A percentile compares a stretch with the other conserved stretches of the same genome.
phyloP scores from a whole-genome alignment of 768 basidiomycete genomes.

The Tulasnella sp. region DNA sequence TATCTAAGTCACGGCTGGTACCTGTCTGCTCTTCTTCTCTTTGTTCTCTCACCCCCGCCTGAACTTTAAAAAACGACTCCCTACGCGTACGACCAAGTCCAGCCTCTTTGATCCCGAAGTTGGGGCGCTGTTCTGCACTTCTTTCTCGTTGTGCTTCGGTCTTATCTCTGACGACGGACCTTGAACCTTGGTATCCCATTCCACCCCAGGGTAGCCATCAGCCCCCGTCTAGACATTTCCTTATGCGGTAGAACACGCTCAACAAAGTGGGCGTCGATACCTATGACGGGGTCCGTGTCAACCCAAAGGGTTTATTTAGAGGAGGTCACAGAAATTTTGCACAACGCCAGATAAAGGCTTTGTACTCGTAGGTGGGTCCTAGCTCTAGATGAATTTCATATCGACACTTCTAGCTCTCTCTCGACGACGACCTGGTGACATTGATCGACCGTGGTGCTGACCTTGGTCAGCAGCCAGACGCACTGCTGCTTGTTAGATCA shows the following conservation, averaged over 20 bases:
- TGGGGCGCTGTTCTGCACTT: neutral
- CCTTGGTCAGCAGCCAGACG: neutral
- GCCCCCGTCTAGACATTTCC: neutral
- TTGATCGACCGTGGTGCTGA: neutral
- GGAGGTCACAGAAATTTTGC: neutral
- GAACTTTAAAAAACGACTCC: neutral
- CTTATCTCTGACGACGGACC: constrained; percentile 1
- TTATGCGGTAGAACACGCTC: neutral
- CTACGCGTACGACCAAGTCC: neutral
- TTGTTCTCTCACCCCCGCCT: neutral
- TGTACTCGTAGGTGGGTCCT: neutral
- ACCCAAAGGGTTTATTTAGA: neutral
- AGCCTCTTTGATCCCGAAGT: constrained; percentile 2
- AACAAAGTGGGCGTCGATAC: neutral
- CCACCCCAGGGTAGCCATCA: neutral
- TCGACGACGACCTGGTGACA: neutral
- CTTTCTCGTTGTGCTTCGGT: neutral
- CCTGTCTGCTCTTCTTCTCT: neutral
- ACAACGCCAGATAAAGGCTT: neutral
- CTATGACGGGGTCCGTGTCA: constrained; percentile 2
- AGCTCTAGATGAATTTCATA: neutral
- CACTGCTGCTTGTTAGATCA: neutral
- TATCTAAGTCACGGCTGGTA: neutral
- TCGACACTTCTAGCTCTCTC: too few species aligned
- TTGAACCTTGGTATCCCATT: neutral